phyloP scores from a whole-genome alignment of 2,329 filamentous ascomycete genomes.

The Cladophialophora carrionii region DNA sequence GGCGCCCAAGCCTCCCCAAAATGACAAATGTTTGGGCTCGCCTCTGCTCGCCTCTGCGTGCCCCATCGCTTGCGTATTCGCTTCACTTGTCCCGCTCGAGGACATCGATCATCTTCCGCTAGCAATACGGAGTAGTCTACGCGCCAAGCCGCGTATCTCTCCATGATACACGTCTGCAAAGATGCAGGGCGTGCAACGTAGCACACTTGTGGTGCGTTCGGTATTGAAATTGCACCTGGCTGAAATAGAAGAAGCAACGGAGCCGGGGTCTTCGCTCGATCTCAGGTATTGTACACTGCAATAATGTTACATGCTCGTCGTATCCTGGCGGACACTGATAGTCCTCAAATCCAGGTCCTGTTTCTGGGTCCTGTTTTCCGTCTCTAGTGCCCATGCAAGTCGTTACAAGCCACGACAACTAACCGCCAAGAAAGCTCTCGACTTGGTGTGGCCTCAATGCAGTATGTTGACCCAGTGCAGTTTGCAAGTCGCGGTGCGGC shows the following conservation, averaged over 20 bases:
- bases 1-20: neutral
- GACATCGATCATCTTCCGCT: neutral
- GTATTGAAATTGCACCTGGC: neutral
- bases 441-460: neutral
- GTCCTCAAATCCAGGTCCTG: neutral
- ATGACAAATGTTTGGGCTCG: conserved; percentile 4
- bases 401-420: neutral
- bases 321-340: neutral
- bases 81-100: neutral
- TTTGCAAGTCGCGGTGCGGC: neutral
- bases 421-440: neutral
- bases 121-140: neutral
- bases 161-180: neutral
- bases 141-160: neutral
- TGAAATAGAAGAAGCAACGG: neutral
- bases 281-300: neutral
- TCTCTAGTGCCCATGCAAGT: neutral
- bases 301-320: neutral
- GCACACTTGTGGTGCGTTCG: neutral
- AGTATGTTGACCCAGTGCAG: neutral
- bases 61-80: neutral
- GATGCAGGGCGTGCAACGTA: neutral
- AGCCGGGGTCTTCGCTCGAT: too few species aligned
- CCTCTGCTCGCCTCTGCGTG: neutral
- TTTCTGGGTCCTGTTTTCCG: neutral